Evolutionary conservation across 495 filamentous ascomycete species (phyloP).

Genomic region (Halenospora varia): DNA sequence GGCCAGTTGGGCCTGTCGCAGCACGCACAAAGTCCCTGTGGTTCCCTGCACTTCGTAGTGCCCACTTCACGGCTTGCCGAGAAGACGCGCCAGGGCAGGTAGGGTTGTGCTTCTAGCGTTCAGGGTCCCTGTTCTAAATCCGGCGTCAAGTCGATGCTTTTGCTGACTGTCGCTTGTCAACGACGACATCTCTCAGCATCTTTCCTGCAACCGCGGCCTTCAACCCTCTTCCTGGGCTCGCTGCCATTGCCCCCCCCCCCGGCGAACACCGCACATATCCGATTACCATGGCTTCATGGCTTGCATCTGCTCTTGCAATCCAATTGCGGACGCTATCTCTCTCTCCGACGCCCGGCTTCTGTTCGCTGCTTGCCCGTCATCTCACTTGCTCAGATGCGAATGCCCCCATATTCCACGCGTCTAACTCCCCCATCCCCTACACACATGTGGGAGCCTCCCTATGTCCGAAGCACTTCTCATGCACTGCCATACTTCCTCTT

Average conservation of each 20-base stretch:
- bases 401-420: not conserved
- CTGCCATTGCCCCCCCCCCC: not conserved
- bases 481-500: constrained; percentile 10
- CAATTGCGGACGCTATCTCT: not conserved
- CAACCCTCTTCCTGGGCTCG: not conserved
- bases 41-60: no score
- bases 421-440: not conserved
- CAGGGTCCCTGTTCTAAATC: not conserved
- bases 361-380: not conserved
- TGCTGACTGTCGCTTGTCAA: not conserved
- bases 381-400: not conserved
- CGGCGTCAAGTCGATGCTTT: not conserved
- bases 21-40: no score
- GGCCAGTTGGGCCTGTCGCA: no score
- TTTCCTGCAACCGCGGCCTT: not conserved
- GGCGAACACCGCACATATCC: not conserved
- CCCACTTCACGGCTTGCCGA: no score
- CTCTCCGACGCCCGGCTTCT: no score
- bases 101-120: not conserved
- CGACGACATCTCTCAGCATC: not conserved
- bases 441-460: constrained; percentile 7
- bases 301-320: not conserved
- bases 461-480: not conserved
- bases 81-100: no score
- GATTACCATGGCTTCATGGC: not conserved